Evolutionary conservation across 2,329 filamentous ascomycete genomes (phyloP).

Genomic region (Fusarium acutatum): DNA sequence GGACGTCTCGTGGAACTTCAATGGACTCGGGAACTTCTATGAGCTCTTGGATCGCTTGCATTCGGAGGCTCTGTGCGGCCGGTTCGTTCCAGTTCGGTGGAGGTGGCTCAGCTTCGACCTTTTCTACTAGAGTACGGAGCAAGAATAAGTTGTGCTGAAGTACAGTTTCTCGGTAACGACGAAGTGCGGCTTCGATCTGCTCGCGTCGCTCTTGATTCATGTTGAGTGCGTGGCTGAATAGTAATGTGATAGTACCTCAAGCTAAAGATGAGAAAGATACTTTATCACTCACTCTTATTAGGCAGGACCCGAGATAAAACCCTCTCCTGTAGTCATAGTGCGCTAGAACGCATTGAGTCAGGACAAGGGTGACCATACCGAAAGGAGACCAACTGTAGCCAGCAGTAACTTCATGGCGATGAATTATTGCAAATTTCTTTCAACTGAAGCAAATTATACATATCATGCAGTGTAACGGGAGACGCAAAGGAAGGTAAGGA

Average conservation of each 20-base stretch:
- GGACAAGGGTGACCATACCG: background rate
- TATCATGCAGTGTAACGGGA: background rate
- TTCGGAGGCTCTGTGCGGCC: background rate
- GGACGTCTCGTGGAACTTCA: rapidly evolving
- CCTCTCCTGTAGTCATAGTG: background rate
- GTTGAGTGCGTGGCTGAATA: background rate
- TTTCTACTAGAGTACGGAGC: background rate
- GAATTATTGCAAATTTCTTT: background rate
- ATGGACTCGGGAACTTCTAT: background rate
- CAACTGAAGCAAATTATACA: background rate
- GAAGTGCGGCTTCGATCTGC: background rate
- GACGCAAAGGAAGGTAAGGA: background rate
- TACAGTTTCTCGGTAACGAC: rapidly evolving
- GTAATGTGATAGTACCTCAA: background rate
- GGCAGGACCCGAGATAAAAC: background rate
- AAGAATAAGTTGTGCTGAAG: background rate
- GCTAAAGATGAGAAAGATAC: background rate
- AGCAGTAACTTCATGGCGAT: background rate
- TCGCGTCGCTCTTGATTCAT: background rate
- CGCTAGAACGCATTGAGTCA: background rate
- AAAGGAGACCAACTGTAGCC: background rate
- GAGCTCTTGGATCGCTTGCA: background rate
- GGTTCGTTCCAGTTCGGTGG: background rate
- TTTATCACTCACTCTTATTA: background rate
- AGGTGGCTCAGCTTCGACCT: background rate